Conservation (phyloP, 2,329 filamentous ascomycete genomes). For the Ambrosiella xylebori region DNA sequence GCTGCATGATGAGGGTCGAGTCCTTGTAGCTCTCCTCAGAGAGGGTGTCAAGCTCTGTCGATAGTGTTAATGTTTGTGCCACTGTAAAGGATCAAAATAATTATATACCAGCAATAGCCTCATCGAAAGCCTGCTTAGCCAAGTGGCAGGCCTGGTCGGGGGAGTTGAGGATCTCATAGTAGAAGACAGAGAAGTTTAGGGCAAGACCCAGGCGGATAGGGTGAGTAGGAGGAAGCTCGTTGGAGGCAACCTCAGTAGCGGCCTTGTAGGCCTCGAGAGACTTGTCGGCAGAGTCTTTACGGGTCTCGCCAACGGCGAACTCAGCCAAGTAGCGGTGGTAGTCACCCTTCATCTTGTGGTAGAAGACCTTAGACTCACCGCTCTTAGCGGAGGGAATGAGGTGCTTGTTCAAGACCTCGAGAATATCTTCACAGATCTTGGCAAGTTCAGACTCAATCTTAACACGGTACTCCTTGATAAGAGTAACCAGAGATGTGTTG, state of each 20-base stretch:
- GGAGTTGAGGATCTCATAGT: conserved; percentile 99
- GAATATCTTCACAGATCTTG: conserved; percentile 95
- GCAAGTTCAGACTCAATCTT: conserved; percentile 96
- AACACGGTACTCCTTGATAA: conserved; percentile 96
- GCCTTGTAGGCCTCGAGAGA: conserved; percentile 94
- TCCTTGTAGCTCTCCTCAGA: conserved; percentile 99
- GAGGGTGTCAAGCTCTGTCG: conserved; percentile 75
- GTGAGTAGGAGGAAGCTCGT: conserved; percentile 91
- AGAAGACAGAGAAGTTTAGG: conserved; percentile 98
- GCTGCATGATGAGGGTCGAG: conserved; percentile 96
- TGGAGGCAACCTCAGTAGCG: conserved; percentile 96
- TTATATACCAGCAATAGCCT: conserved; percentile 63
- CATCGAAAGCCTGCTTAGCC: conserved; percentile 97
- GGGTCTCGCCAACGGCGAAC: conserved; percentile 86
- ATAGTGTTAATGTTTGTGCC: conserved; percentile 16
- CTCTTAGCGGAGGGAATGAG: conserved; percentile 86
- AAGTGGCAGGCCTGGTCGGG: conserved; percentile 96
- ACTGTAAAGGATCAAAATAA: background rate
- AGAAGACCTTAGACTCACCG: conserved; percentile 98
- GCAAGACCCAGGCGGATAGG: conserved; percentile 94
- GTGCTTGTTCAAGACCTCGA: conserved; percentile 84
- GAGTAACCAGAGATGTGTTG: conserved; percentile 72
- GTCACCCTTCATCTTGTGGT: conserved; percentile 99
- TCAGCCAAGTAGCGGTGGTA: conserved; percentile 98
- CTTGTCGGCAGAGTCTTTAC: conserved; percentile 85